phyloP scores from a whole-genome alignment of 225 moss, liverwort and hornwort genomes.

The Physcomitrium patens region DNA sequence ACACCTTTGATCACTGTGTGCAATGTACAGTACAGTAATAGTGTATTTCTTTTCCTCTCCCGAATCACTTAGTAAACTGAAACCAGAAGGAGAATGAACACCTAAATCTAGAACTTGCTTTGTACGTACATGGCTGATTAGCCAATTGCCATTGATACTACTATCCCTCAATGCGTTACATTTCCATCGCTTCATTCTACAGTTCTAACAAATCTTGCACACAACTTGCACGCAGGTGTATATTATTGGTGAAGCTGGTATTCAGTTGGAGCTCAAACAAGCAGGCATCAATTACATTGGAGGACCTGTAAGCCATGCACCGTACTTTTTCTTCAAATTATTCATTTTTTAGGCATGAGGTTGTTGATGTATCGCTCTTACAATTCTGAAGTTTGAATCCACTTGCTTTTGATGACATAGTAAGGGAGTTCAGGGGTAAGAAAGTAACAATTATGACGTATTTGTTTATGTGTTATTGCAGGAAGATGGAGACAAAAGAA shows the following conservation, averaged over 20 bases:
- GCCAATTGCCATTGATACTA: too few relatives aligned
- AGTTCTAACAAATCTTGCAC: too few relatives aligned
- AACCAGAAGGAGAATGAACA: too few relatives aligned
- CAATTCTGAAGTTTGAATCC: background rate
- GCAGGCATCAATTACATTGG: conserved; percentile 83
- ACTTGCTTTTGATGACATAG: background rate
- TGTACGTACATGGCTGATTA: too few relatives aligned
- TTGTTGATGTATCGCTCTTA: background rate
- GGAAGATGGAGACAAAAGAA: conserved; percentile 92
- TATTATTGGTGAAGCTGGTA: conserved; percentile 57
- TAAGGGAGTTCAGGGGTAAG: background rate
- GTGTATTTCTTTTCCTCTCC: too few relatives aligned
- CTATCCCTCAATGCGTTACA: too few relatives aligned
- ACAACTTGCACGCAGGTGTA: conserved; percentile 57
- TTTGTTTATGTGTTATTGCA: conserved; percentile 30
- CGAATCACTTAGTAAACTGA: too few relatives aligned
- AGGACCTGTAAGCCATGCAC: conserved; percentile 65
- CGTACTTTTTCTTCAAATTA: background rate
- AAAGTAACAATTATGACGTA: conserved; percentile 2
- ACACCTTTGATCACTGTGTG: too few relatives aligned
- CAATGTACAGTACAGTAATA: too few relatives aligned
- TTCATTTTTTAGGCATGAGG: background rate
- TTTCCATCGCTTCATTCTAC: too few relatives aligned
- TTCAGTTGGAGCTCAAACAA: conserved; percentile 81
- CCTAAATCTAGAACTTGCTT: too few relatives aligned